phyloP scores from a whole-genome alignment of 805 yeast genomes.

The Ogataea degrootiae region DNA sequence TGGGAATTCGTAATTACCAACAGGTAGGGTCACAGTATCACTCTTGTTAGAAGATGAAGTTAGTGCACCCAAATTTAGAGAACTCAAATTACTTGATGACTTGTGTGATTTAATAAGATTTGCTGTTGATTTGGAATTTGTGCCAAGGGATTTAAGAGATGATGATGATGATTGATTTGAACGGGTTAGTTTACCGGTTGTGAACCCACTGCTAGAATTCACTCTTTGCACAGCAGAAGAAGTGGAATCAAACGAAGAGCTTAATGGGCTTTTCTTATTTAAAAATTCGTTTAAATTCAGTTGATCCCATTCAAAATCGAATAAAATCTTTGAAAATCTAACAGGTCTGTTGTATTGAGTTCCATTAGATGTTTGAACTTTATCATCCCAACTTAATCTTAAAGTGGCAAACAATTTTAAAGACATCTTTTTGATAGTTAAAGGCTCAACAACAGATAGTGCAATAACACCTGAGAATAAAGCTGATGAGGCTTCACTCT shows the following conservation, averaged over 20 bases:
- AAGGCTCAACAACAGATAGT: constrained; percentile 69
- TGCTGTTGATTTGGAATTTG: constrained; percentile 9
- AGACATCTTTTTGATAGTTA: constrained; percentile 58
- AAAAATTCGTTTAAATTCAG: constrained; percentile 45
- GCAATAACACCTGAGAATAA: constrained; percentile 74
- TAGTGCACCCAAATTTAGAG: constrained; percentile 16
- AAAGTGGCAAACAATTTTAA: constrained; percentile 65
- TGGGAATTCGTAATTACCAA: constrained; percentile 88
- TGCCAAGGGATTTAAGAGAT: constrained; percentile 37
- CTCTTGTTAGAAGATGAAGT: constrained; percentile 9
- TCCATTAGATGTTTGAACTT: constrained; percentile 42
- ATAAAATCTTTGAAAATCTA: constrained; percentile 57
- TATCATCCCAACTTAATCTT: constrained; percentile 61
- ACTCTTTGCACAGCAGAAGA: constrained; percentile 9
- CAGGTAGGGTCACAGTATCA: constrained; percentile 41
- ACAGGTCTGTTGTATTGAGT: constrained; percentile 37
- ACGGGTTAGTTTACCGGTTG: constrained; percentile 28
- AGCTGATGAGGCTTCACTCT: constrained; percentile 72
- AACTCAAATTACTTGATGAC: constrained; percentile 30
- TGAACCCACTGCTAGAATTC: constrained; percentile 17
- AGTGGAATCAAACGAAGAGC: constrained; percentile 13
- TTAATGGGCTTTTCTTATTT: constrained; percentile 15
- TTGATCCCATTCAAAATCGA: constrained; percentile 76
- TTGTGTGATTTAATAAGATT: constrained; percentile 18
- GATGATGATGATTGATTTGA: constrained; percentile 39